Base-by-base conservation (phyloP, 2,329 filamentous ascomycete genomes). In the Zymoseptoria passerinii region DNA sequence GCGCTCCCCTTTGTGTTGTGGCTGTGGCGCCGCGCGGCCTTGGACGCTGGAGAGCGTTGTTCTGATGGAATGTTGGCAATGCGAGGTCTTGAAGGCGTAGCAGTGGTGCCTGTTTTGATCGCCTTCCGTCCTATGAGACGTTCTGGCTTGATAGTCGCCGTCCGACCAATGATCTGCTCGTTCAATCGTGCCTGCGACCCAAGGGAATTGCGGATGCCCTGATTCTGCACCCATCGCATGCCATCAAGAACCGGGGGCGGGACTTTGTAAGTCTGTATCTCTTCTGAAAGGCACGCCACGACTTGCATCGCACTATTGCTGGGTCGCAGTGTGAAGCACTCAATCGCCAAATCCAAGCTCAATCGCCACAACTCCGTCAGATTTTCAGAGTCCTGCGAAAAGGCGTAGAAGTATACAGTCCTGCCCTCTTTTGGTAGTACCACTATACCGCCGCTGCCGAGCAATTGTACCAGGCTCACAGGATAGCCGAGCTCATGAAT, bases 381-480 rank as follows among this genome's bases (percentile, higher is more conserved):
- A 8, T 51, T 55, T 19, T 61, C 54, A 6, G 58, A 51, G 7
- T 63, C 58, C 9, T 57, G 58, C 18, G 63, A 61, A 28, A 62
- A 64, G 28, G 60, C 61, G 48, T 66, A 67, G 53, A 68, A 62
- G 27, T 58, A 63, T 8, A 68, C 51, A 13, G 59, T 55, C 50
- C 55, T 61, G 16, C 61, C 63, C 44, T 57, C 28, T 2, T 52
- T 55, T 18, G 62, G 58, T n/a, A 68, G 59, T 6, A 68, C 58
- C 28, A 68, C 56, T 19, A 67, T 28, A 8, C 66, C 68, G 58
- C 65, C 56, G 18, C 59, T 60, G 18, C 68, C 68, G 13, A 70
- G 48, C 53, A 63, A 59, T 16, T 57, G 50, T 9, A 59, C 60
- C 58, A 61, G 61, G 35, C 40, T 48, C 29, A 65, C 50, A 5